Evolutionary conservation across 257 asterid genomes (phyloP), one percentile per base, ranked within the genome.

Genomic region (Coffea eugenioides): DNA sequence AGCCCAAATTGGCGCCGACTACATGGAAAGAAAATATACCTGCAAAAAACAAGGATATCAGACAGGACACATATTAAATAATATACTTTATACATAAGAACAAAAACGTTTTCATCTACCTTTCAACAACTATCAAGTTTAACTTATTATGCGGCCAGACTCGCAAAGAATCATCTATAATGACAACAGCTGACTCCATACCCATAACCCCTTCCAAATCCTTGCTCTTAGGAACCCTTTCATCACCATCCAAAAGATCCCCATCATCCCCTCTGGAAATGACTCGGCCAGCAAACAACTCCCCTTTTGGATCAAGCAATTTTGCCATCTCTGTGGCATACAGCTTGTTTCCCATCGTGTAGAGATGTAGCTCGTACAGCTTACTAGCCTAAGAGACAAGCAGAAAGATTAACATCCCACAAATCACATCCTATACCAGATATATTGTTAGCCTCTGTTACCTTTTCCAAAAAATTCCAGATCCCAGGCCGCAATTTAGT

Each of bases 321-420:
- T 94, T 96, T 67, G 99, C 99, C 99, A 96, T 94, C 92, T 96
- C 97, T 12, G 97, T 96, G 81, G 99, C 99, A 87, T 96, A 96
- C 84, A 88, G 90, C 88, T 89, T 96, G 92, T 96, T 96, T 77
- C 99, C 99, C 99, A 96, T 96, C 71, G 99, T 96, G 84, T 91
- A 96, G 64, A 96, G 93, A 85, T 96, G 99, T 88, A 96, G 81
- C 86, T 94, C 98, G 74, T 71, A 96, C 39, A 96, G 87, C 87
- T 92, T 91, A 82, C 98, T 92, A 82, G 98, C 97, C 99, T 96
- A 82, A 20, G 71, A 80, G 77, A 74, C 61, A 75, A 79, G 75
- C 74, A 57, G 51, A 73, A 74, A 65, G 34, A 23, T 8, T 45
- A n/a, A 68, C 54, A 45, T 10, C 25, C 62, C 39, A 20, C 56